Base-by-base conservation (phyloP, 164 flowering plant genomes). In the Liriodendron chinense region DNA sequence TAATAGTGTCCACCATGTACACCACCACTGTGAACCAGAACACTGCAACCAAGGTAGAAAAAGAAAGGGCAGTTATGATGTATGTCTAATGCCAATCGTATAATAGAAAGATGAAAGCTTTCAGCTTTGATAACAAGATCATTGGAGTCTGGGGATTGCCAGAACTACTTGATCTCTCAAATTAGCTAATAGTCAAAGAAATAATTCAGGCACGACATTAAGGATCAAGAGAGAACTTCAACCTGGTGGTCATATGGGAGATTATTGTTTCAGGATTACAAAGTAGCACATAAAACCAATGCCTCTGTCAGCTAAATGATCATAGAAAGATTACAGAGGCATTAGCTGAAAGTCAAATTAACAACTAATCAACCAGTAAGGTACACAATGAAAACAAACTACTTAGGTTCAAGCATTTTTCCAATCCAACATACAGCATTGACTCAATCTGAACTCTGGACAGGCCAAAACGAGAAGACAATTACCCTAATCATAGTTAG, bases 1-100 rank as follows among this genome's bases (percentile, higher is more conserved):
- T 85, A 83, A 72, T 85, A 85, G 69, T 85, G 87, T 68, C 87
- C 87, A 73, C 87, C 85, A 69, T 85, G 87, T 71, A 85, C 87
- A 53, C 87, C 87, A 22, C 87, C 87, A 78, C 87, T 85, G 56
- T 85, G 87, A 81, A 85, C 87, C 62, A 85, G 82, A 69, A 85
- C 87, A 79, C 87, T 85, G 85, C 81, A 76, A 77, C 56, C 79
- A 3, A 53, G 18, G 18, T 12, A 53, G 16, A 53, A 12, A 53
- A 12, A 53, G 13, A 53, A 65, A 14, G 9, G 13, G 13, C 68
- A 65, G 26, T 65, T 22, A 22, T 12, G 68, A 22, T 25, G 4
- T 65, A 22, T 65, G n/a, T 25, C 13, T 65, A 21, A 22, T 13
- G 16, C 14, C 16, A 65, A 65, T 2, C 25, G 22, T 65, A 65